Percentiles rank a stretch among this genome's conserved stretches.
These are phyloP conservation scores for Reticulascus tulasneorum DNA, from an alignment of 2,329 filamentous ascomycete species.

Conservation along the genomic window DNA sequence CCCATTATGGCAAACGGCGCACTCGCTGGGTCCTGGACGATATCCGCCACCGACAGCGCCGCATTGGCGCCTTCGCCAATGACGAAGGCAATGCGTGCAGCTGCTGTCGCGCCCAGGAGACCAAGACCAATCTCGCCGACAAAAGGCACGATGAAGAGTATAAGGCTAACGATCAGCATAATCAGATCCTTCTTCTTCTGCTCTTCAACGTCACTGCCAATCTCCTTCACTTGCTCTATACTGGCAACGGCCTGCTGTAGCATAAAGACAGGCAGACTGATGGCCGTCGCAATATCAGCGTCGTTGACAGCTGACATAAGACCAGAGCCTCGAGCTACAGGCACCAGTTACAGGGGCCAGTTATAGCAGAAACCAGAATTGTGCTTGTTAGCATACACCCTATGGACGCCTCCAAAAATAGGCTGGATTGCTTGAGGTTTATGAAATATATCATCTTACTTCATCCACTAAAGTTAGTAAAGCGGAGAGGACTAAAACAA, in stretches of 20 bases:
- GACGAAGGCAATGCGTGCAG: slow-evolving; percentile 13
- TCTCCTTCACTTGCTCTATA: slow-evolving; percentile 22
- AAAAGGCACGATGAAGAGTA: slow-evolving; percentile 47
- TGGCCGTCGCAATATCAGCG: not conserved
- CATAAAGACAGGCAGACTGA: slow-evolving; percentile 19
- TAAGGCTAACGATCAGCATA: slow-evolving; percentile 33
- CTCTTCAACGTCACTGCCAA: slow-evolving; percentile 17
- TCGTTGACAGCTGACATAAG: too few species aligned
- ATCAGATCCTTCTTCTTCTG: slow-evolving; percentile 19
- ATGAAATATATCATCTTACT: too few species aligned
- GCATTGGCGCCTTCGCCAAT: slow-evolving; percentile 17
- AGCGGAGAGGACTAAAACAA: too few species aligned
- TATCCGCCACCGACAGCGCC: slow-evolving; percentile 18
- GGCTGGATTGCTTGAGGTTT: too few species aligned
- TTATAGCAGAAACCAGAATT: too few species aligned
- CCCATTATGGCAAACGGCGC: slow-evolving; percentile 23
- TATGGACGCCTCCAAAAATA: too few species aligned
- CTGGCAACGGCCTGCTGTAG: slow-evolving; percentile 19
- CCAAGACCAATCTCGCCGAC: slow-evolving; percentile 41
- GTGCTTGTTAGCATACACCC: too few species aligned
- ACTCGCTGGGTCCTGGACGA: slow-evolving; percentile 18
- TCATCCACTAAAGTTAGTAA: too few species aligned
- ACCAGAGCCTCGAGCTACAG: too few species aligned
- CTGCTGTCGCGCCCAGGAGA: slow-evolving; percentile 9
- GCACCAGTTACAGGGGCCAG: too few species aligned